These are phyloP conservation scores for Erodium moschatum DNA, from an alignment of 441 rosid genomes.

Conservation along the genomic window DNA sequence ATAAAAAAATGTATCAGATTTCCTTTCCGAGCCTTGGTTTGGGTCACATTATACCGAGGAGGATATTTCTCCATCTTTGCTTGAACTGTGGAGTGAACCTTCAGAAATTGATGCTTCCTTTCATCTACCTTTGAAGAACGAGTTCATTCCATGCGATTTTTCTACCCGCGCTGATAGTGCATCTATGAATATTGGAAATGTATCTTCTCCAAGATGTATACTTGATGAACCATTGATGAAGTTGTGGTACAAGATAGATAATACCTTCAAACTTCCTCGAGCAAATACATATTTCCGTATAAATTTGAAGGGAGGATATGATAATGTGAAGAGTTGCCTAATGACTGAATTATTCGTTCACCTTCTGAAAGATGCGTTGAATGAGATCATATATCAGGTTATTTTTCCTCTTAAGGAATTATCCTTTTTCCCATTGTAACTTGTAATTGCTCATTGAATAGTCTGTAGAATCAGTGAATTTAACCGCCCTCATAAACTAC, in stretches of 20 bases:
- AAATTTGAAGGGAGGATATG: slow-evolving; percentile 73
- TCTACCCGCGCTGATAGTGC: slow-evolving; percentile 46
- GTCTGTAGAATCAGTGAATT: background rate
- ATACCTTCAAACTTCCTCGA: slow-evolving; percentile 74
- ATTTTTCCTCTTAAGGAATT: slow-evolving; percentile 15
- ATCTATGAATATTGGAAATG: slow-evolving; percentile 24
- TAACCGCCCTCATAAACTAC: background rate
- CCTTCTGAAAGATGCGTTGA: slow-evolving; percentile 88
- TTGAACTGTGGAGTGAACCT: slow-evolving; percentile 76
- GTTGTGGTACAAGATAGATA: slow-evolving; percentile 91
- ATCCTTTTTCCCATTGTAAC: background rate
- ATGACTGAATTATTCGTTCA: slow-evolving; percentile 72
- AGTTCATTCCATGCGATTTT: slow-evolving; percentile 79
- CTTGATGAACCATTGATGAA: slow-evolving; percentile 70
- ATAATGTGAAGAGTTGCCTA: slow-evolving; percentile 54
- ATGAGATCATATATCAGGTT: slow-evolving; percentile 90
- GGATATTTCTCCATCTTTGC: slow-evolving; percentile 53
- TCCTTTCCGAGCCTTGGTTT: slow-evolving; percentile 78
- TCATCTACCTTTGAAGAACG: slow-evolving; percentile 72
- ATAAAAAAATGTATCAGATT: slow-evolving; percentile 37
- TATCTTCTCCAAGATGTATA: slow-evolving; percentile 53
- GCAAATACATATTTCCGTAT: slow-evolving; percentile 75
- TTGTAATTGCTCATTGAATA: background rate
- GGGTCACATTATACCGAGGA: slow-evolving; percentile 71
- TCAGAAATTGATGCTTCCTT: slow-evolving; percentile 54